Percentiles rank a stretch among this genome's conserved stretches.
Conservation (phyloP, 192 early-diverging fungal species). For the Podila minutissima region DNA sequence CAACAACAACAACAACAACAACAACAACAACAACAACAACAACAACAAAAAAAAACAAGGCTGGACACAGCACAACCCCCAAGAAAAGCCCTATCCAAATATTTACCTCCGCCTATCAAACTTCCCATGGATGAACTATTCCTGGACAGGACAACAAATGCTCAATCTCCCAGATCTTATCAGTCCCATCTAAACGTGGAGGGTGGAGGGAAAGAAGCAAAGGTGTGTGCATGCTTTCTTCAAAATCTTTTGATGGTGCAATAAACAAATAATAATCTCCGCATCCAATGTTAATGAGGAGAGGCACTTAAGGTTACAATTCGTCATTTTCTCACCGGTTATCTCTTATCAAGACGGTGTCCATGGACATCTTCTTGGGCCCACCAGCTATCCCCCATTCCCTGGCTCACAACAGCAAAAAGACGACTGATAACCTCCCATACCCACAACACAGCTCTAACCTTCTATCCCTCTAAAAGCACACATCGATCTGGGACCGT, state of each 20-base stretch:
- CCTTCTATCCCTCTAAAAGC: not conserved
- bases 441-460: not conserved
- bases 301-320: slow-evolving; percentile 8
- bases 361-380: not conserved
- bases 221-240: not conserved
- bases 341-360: slow-evolving; percentile 1
- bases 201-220: not conserved
- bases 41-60: not conserved
- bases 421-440: not conserved
- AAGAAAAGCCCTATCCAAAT: not conserved
- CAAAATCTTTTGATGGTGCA: not conserved
- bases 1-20: too few relatives aligned
- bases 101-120: slow-evolving; percentile 4
- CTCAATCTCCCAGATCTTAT: slow-evolving; percentile 30
- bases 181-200: not conserved
- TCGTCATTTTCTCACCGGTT: slow-evolving; percentile 1
- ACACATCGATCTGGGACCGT: too few relatives aligned
- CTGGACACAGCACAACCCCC: not conserved
- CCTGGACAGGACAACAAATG: not conserved
- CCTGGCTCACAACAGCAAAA: not conserved
- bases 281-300: slow-evolving; percentile 11
- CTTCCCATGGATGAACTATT: not conserved
- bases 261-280: slow-evolving; percentile 33
- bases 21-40: too few relatives aligned
- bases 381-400: not conserved